Base-by-base conservation (phyloP, 208 protist genomes). In the Crithidia thermophila region DNA sequence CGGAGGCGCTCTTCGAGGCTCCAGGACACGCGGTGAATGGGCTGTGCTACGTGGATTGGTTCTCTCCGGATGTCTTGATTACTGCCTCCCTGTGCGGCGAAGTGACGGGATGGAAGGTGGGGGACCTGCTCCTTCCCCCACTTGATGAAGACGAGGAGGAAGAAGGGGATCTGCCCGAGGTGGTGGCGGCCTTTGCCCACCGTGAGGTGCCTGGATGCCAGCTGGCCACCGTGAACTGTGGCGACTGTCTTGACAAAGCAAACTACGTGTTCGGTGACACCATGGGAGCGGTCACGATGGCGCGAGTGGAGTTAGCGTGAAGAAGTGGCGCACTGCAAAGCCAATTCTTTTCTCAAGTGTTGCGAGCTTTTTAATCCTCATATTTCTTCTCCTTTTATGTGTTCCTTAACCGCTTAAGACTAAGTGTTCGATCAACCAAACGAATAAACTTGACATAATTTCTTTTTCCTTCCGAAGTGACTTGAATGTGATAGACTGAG, bases 21-120 rank as follows among this genome's bases (percentile, higher is more conserved):
- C 82, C 89, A 5, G 86, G 82, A 2, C 82, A 95, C 64, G 77
- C 86, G 1, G 64, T 66, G 6, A 95, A 90, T 72, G 84, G 84
- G 1, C 46, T 95, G 21, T 84, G 78, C 42, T 73, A 83, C 43
- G 77, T 88, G 23, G 66, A 79, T 25, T 95, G 86, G 83, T 59
- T 74, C 5, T 23, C 43, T 5, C 28, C 50, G 14, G 52, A 50
- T 20, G 58, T 75, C n/a, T 75, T 92, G 13, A 49, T 95, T 21
- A 93, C 89, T 0, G 75, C 81, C 11, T 90, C 89, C 3, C 56
- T 93, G 23, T 91, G 89, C 45, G 89, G 89, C 4, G 82, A 91
- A 14, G 50, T 95, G 27, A 87, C 84, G n/a, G 73, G 73, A 13
- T 95, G 89, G 89, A 81, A 79, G 51, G 74, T 95, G 4, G 67